Evolutionary conservation across 2,329 filamentous ascomycete species (phyloP).

Genomic region (Ambrosiella cleistominuta): DNA sequence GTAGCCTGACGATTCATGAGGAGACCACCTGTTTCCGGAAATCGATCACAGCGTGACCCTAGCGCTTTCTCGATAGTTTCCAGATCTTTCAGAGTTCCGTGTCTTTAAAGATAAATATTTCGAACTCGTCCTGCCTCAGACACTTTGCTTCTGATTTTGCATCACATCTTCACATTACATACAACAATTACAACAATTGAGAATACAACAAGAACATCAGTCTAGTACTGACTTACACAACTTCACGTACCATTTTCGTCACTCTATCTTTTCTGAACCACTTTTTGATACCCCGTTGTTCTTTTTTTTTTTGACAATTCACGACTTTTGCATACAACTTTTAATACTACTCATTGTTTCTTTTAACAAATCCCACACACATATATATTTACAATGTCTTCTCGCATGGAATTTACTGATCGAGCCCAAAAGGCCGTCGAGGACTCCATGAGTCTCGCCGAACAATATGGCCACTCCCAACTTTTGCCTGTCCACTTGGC

Average conservation of each 20-base stretch:
- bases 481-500: slow-evolving; percentile 81
- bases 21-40: background rate
- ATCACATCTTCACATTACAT: background rate
- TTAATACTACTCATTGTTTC: background rate
- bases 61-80: background rate
- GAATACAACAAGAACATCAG: background rate
- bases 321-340: slow-evolving; percentile 3
- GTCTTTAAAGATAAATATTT: background rate
- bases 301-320: background rate
- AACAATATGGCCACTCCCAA: slow-evolving; percentile 82
- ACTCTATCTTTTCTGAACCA: background rate
- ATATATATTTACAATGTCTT: slow-evolving; percentile 35
- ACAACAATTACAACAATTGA: background rate
- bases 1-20: background rate
- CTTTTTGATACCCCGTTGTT: slow-evolving; percentile 2
- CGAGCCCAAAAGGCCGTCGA: slow-evolving; percentile 75
- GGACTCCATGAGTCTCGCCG: slow-evolving; percentile 72
- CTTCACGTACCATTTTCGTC: background rate
- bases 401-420: slow-evolving; percentile 84
- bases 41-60: background rate
- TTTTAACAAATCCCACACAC: background rate
- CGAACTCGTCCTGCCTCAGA: background rate
- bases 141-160: background rate
- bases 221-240: no score
- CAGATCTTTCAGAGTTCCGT: background rate